Conservation (phyloP, 306 rosid genomes). For the Amphicarpaea edgeworthii region DNA sequence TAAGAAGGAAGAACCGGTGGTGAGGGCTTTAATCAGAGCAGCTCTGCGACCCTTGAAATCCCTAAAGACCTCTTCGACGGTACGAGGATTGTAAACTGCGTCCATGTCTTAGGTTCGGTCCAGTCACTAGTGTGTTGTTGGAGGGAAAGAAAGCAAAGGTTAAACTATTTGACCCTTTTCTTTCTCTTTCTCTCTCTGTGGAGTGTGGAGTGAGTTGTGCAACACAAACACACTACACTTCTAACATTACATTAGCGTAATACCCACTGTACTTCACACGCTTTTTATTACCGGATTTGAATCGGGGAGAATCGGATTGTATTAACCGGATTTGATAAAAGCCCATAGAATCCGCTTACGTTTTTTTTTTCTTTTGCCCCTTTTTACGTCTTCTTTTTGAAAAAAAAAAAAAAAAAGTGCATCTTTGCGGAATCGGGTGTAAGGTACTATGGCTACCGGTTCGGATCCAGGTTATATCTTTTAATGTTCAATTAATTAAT, state of each 20-base stretch:
- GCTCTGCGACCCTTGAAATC: constrained; percentile 60
- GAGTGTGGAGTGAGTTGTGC: neutral
- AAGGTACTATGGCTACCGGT: too few species aligned
- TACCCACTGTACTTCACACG: neutral
- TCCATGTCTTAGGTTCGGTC: constrained; percentile 51
- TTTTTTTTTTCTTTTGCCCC: too few species aligned
- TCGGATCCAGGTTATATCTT: too few species aligned
- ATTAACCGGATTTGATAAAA: constrained; percentile 48
- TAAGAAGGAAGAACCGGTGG: constrained; percentile 50
- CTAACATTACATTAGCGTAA: neutral
- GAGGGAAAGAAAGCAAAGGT: neutral
- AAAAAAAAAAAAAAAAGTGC: too few species aligned
- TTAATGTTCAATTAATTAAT: too few species aligned
- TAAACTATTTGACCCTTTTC: constrained; percentile 30
- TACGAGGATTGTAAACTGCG: constrained; percentile 54
- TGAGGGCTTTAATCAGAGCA: constrained; percentile 61
- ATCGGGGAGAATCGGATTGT: constrained; percentile 11
- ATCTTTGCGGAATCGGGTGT: too few species aligned
- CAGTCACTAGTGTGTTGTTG: neutral
- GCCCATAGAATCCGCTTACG: constrained; percentile 27
- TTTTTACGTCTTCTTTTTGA: too few species aligned
- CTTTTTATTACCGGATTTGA: constrained; percentile 46
- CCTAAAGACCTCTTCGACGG: constrained; percentile 60
- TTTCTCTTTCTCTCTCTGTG: neutral
- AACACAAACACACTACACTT: neutral